Conservation (phyloP, 2,329 filamentous ascomycete genomes). For the Tolypocladium pustulatum region DNA sequence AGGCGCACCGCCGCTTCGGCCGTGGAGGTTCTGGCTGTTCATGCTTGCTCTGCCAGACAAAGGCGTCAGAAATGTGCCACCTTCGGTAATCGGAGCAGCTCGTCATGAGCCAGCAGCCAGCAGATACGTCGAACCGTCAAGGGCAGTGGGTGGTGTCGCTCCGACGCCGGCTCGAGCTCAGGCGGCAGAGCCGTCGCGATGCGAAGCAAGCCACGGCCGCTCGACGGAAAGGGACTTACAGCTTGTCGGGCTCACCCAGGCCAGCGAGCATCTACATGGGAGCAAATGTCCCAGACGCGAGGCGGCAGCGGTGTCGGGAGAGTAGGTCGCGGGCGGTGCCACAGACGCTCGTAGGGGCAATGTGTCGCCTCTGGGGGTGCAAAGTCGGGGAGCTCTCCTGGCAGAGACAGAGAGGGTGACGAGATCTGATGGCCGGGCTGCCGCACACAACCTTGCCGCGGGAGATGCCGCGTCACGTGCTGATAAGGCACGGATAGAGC, state of each 20-base stretch:
- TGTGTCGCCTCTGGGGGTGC: constrained; percentile 10
- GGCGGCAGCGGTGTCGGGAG: not conserved
- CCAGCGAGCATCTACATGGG: constrained; percentile 25
- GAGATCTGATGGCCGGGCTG: constrained; percentile 17
- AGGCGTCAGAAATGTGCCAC: not conserved
- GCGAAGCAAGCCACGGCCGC: constrained; percentile 6
- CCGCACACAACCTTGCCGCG: constrained; percentile 15
- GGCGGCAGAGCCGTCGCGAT: constrained; percentile 9
- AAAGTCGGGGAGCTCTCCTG: constrained; percentile 25
- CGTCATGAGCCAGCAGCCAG: not conserved
- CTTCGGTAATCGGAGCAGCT: not conserved
- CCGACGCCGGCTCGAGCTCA: not conserved
- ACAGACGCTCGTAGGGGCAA: not conserved
- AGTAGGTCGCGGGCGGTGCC: not conserved
- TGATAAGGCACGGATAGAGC: constrained; percentile 15
- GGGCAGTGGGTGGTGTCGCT: not conserved
- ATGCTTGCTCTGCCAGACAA: constrained; percentile 20
- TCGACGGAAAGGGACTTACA: constrained; percentile 17
- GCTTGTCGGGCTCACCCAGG: constrained; percentile 20
- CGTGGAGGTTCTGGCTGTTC: constrained; percentile 36
- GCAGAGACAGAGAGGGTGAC: constrained; percentile 16
- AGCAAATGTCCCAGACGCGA: constrained; percentile 7
- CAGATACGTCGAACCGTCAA: not conserved
- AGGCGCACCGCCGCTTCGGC: constrained; percentile 24
- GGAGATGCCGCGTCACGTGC: constrained; percentile 22